Conservation (phyloP, 2,329 filamentous ascomycete genomes). For the Exophiala xenobiotica region DNA sequence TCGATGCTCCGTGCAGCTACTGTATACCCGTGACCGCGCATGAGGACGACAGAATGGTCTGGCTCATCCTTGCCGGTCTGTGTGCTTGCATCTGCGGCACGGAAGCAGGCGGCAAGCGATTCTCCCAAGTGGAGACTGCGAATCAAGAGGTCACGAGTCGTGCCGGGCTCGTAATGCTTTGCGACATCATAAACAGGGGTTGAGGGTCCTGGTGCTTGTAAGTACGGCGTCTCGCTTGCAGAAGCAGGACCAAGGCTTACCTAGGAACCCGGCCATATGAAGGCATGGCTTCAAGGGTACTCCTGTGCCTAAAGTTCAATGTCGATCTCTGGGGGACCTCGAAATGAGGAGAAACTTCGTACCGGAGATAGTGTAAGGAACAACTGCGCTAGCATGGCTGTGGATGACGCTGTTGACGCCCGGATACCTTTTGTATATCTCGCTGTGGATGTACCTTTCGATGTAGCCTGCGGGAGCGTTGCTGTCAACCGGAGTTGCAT, state of each 20-base stretch:
- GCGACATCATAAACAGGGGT: conserved; percentile 37
- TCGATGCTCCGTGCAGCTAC: conserved; percentile 40
- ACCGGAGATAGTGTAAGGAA: conserved; percentile 45
- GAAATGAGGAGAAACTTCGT: background rate
- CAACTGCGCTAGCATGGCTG: conserved; percentile 45
- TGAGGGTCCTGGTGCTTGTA: background rate
- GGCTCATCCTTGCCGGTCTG: background rate
- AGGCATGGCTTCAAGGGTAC: conserved; percentile 43
- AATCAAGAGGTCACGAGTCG: conserved; percentile 42
- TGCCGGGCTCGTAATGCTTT: conserved; percentile 30
- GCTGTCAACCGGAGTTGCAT: conserved; percentile 44
- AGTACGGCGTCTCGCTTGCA: background rate
- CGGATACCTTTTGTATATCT: conserved; percentile 46
- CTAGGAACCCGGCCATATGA: conserved; percentile 49
- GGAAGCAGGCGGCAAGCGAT: conserved; percentile 38
- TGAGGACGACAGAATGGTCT: conserved; percentile 42
- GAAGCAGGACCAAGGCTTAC: conserved; percentile 25
- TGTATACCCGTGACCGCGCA: conserved; percentile 50
- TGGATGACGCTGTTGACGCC: conserved; percentile 45
- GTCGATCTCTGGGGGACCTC: too few species aligned
- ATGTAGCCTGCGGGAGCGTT: conserved; percentile 41
- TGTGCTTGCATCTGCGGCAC: conserved; percentile 3
- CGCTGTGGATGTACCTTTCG: conserved; percentile 50
- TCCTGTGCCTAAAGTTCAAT: too few species aligned
- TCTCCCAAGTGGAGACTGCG: conserved; percentile 36